A percentile compares a stretch with the other conserved stretches of the same genome.
Evolutionary conservation across 192 early-diverging fungal genomes (phyloP).

Genomic region (Linnemannia elongata): DNA sequence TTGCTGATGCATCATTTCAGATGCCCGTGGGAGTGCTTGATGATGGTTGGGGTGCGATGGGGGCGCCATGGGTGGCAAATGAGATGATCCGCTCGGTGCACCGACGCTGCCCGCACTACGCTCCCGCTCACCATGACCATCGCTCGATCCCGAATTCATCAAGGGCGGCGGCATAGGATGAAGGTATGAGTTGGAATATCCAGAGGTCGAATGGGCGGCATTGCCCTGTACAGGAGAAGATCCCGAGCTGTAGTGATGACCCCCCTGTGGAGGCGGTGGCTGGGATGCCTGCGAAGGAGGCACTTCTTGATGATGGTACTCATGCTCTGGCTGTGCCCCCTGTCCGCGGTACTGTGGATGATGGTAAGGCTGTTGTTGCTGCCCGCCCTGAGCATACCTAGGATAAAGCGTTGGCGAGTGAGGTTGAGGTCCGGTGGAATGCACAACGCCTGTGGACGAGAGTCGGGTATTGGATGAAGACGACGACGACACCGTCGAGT

Average conservation of each 20-base stretch:
- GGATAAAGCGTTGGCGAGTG: conserved; percentile 33
- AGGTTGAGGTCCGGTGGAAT: conserved; percentile 33
- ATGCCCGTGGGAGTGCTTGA: conserved; percentile 22
- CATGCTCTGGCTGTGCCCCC: conserved; percentile 31
- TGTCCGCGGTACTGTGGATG: conserved; percentile 37
- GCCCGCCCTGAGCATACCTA: conserved; percentile 30
- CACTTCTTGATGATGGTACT: conserved; percentile 38
- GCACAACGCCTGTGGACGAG: conserved; percentile 48
- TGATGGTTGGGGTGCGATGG: conserved; percentile 29
- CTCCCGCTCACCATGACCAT: conserved; percentile 26
- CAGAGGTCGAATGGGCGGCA: conserved; percentile 5
- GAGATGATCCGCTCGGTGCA: not conserved
- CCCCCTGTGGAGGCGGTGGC: conserved; percentile 20
- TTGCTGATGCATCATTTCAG: conserved; percentile 33
- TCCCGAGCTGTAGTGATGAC: conserved; percentile 38
- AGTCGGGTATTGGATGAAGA: conserved; percentile 40
- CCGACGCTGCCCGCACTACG: conserved; percentile 4
- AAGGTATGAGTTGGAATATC: conserved; percentile 35
- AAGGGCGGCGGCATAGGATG: conserved; percentile 16
- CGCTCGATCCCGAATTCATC: conserved; percentile 2
- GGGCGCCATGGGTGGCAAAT: conserved; percentile 38
- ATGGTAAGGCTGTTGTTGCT: conserved; percentile 20
- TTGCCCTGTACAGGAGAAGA: conserved; percentile 28
- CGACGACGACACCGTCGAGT: conserved; percentile 42
- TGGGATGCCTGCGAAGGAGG: conserved; percentile 18